Evolutionary conservation across 495 filamentous ascomycete species (phyloP), one percentile per base, ranked within the genome.

Genomic region (Penicillium chermesinum): DNA sequence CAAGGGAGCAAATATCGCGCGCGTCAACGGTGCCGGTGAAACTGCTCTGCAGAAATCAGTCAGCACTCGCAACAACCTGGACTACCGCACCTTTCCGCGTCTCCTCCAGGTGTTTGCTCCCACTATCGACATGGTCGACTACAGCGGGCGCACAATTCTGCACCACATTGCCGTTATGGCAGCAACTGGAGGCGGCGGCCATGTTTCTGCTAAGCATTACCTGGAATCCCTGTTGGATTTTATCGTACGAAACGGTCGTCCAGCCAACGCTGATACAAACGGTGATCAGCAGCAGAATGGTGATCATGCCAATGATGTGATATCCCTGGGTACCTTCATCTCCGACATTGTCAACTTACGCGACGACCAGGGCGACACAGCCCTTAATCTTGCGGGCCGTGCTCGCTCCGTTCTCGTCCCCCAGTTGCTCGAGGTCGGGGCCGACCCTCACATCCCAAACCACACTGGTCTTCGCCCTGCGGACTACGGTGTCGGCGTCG

Each of bases 121-220:
- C n/a, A 91, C 89, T 1, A 93, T 97, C 50, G 90, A 95, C 38
- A 80, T 95, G 53, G 76, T 86, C 14, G 93, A 98, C 67, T 81
- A 85, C 41, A 87, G 85, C 62, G 93, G 91, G 9, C 80, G 94
- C 20, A 96, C 91, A 1, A 87, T 97, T 35, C 67, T 98, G 15
- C 93, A 98, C 61, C 93, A 98, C 61, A 96, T 98, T 54, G 91
- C 93, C 6, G 77, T 97, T 32, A 89, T 91, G 36, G 95, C 89
- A 41, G 93, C 88, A 1, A 90, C 95, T 57, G 91, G 94, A 58
- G 91, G 90, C 7, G 79, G 91, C 18, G 87, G 83, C 38, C 68
- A 75, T 53, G 77, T 83, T 14, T 87, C 89, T 10, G 90, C 87
- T 46, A 85, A 88, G 54, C 94, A 96, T 57, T 97, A 98, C 59